Conservation (phyloP, 2,329 filamentous ascomycete species). For the Nannizziopsis barbatae region DNA sequence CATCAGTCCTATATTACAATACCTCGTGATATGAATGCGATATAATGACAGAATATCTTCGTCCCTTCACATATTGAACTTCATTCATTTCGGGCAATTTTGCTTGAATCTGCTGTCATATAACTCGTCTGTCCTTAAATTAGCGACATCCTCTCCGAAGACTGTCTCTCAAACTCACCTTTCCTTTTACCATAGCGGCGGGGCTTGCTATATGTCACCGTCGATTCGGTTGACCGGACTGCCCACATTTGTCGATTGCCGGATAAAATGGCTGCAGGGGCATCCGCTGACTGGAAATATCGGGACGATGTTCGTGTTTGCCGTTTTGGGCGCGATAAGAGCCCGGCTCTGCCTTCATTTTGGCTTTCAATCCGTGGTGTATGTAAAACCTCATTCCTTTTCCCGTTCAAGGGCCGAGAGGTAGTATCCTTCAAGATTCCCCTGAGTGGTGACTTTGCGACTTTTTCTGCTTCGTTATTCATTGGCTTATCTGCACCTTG, state of each 20-base stretch:
- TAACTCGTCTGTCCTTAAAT: constrained; percentile 7
- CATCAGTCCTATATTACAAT: background rate
- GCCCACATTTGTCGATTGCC: constrained; percentile 10
- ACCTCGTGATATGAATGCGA: background rate
- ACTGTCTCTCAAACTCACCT: constrained; percentile 18
- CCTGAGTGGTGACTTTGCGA: constrained; percentile 2
- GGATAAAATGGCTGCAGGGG: constrained; percentile 18
- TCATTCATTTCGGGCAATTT: background rate
- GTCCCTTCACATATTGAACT: background rate
- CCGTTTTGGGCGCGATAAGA: constrained; percentile 9
- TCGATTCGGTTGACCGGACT: constrained; percentile 11
- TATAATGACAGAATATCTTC: background rate
- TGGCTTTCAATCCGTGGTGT: constrained; percentile 11
- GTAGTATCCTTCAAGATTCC: constrained; percentile 15
- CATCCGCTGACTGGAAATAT: constrained; percentile 21
- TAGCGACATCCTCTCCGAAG: background rate
- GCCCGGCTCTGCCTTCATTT: constrained; percentile 12
- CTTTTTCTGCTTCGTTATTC: background rate
- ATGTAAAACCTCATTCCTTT: constrained; percentile 9
- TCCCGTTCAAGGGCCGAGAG: background rate
- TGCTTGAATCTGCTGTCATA: constrained; percentile 15
- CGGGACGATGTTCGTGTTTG: constrained; percentile 18
- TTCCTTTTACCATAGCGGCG: constrained; percentile 18
- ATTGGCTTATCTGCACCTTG: background rate
- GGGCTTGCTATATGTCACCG: constrained; percentile 12